These are phyloP conservation scores for Microsporum audouinii DNA, from an alignment of 2,329 filamentous ascomycete genomes.

Conservation along the genomic window DNA sequence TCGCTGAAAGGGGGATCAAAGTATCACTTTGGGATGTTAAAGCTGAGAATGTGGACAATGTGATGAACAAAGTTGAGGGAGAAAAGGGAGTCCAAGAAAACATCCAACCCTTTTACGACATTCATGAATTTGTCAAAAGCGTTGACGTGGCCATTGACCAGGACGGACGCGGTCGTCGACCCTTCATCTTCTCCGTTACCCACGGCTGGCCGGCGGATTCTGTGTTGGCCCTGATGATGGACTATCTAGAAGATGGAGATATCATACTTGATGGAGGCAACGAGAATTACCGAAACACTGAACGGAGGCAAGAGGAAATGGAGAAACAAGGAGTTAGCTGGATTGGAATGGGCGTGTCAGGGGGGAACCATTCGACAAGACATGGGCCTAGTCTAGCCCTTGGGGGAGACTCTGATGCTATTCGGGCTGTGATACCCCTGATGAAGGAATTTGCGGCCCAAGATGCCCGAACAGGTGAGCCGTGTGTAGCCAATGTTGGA, in stretches of 20 bases:
- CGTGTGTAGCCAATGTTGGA: constrained; percentile 52
- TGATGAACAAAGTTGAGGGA: constrained; percentile 19
- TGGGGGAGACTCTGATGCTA: constrained; percentile 46
- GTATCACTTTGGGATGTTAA: constrained; percentile 32
- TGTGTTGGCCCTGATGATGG: constrained; percentile 32
- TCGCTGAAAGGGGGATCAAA: constrained; percentile 29
- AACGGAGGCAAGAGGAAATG: constrained; percentile 49
- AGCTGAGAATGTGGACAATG: constrained; percentile 25
- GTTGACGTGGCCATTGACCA: constrained; percentile 17
- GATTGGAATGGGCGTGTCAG: constrained; percentile 57
- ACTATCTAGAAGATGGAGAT: constrained; percentile 47
- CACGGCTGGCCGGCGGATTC: constrained; percentile 30
- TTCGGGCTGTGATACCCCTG: constrained; percentile 51
- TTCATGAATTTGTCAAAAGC: constrained; percentile 27
- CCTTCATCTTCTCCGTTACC: constrained; percentile 34
- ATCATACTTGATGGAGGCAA: constrained; percentile 60
- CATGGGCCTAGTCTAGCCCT: constrained; percentile 57
- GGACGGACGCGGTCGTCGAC: constrained; percentile 20
- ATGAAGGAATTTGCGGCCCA: constrained; percentile 52
- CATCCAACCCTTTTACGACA: constrained; percentile 26
- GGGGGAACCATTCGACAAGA: constrained; percentile 57
- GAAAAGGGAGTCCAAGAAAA: constrained; percentile 21
- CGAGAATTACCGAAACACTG: constrained; percentile 54
- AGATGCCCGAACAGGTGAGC: constrained; percentile 43
- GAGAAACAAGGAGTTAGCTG: constrained; percentile 49